Percentiles rank a stretch among this genome's conserved stretches.
Evolutionary conservation across 108 stramenopile genomes (phyloP).

Genomic region (Nitzschia palea): DNA sequence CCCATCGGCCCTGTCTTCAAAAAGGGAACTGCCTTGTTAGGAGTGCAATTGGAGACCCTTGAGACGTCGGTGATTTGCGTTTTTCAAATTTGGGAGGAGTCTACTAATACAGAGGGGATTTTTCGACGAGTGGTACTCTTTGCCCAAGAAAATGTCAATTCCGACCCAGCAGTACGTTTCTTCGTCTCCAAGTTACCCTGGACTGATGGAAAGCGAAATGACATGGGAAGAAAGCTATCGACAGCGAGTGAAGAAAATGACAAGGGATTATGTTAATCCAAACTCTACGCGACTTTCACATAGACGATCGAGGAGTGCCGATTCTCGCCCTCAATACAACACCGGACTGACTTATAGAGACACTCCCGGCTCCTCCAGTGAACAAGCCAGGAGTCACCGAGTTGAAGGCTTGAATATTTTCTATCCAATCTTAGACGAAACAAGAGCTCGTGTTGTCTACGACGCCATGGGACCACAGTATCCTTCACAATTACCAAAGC

Average conservation of each 20-base stretch:
- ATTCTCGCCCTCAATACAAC: slow-evolving; percentile 24
- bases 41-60: too few species aligned
- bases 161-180: slow-evolving; percentile 12
- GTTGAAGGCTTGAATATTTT: background rate
- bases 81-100: too few species aligned
- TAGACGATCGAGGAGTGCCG: slow-evolving; percentile 22
- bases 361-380: background rate
- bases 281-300: slow-evolving; percentile 7
- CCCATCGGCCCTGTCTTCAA: too few species aligned
- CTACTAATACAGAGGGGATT: too few species aligned
- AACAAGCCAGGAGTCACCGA: background rate
- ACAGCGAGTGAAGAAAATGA: slow-evolving; percentile 7
- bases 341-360: background rate
- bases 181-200: slow-evolving; percentile 12
- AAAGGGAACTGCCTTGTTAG: too few species aligned
- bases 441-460: background rate
- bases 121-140: too few species aligned
- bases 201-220: background rate
- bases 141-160: too few species aligned
- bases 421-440: slow-evolving; percentile 4
- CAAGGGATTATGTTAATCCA: slow-evolving; percentile 17
- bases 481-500: slow-evolving; percentile 4
- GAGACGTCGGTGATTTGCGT: too few species aligned
- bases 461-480: background rate
- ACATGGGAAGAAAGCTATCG: slow-evolving; percentile 16